Evolutionary conservation across 257 asterid genomes (phyloP).

Genomic region (Sherardia arvensis): DNA sequence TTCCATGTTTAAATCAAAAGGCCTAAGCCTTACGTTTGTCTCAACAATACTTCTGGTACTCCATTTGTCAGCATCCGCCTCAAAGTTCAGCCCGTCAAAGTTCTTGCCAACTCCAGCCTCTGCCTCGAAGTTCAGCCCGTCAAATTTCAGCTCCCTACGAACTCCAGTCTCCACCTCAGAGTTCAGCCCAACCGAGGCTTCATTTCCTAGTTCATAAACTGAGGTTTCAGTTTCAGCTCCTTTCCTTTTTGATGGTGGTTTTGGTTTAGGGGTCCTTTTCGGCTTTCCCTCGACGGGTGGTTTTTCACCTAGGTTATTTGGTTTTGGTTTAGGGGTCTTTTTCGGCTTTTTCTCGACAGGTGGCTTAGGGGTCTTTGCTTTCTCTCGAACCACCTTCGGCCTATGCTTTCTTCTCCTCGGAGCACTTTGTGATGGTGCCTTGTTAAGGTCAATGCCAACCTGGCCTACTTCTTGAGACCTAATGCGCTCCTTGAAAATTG

Average conservation of each 20-base stretch:
- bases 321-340: conserved; percentile 16
- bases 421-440: conserved; percentile 55
- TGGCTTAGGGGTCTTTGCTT: conserved; percentile 53
- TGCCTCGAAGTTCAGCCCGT: no score
- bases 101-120: conserved; percentile 44
- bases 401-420: conserved; percentile 78
- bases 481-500: conserved; percentile 22
- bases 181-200: no score
- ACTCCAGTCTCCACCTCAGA: no score
- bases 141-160: conserved; percentile 56
- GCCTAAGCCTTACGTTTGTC: conserved; percentile 21
- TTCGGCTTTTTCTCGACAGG: background rate
- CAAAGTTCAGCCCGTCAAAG: conserved; percentile 54
- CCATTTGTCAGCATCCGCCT: conserved; percentile 28
- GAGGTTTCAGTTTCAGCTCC: conserved; percentile 27
- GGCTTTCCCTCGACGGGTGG: conserved; percentile 13
- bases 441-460: conserved; percentile 54
- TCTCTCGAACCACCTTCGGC: conserved; percentile 86
- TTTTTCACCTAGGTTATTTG: conserved; percentile 25
- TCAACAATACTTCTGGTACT: conserved; percentile 20
- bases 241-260: conserved; percentile 45
- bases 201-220: conserved; percentile 23
- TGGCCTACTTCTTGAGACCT: conserved; percentile 18
- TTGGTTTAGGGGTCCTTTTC: conserved; percentile 13
- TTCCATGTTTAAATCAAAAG: conserved; percentile 30